Evolutionary conservation across 225 moss, liverwort and hornwort genomes (phyloP), one percentile per base, ranked within the genome.

Genomic region (Thuidium tamariscinum): DNA sequence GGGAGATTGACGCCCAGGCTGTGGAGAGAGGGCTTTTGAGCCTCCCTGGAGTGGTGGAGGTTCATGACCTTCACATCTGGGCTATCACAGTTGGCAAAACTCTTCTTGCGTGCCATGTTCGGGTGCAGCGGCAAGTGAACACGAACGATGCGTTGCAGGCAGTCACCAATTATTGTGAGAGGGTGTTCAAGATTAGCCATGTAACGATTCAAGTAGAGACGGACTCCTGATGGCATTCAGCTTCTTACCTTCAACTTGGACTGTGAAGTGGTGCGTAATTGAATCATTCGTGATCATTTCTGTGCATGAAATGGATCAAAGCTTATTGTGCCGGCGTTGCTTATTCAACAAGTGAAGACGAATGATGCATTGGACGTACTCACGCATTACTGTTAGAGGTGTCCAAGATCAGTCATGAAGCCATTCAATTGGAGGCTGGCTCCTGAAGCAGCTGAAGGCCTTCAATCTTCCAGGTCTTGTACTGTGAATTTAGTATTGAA

Each of bases 31-130:
- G 98, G 10, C 84, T 97, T 25, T 79, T 89, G 76, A 88, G 80
- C 16, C 92, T 99, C 37, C 91, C 89, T 36, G 97, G 96, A 69
- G 98, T 99, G 55, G 89, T 94, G 62, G 97, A 94, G 76, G 95
- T 99, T 52, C 98, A 99, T 48, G 98, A 99, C 88, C 96, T 99
- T 56, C 98, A 99, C 88, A 94, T 99, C 81, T 99, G 98, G 98
- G 98, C 98, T 6, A 96, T 99, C 56, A 99, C 97, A 21, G 93
- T 99, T 14, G 97, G 98, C 3, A 99, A 97, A 67, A 94, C 95
- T 57, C 94, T 99, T 34, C 91, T 99, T 22, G 95, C 98, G 63
- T 99, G 97, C 89, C 98, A 99, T 76, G 88, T 97, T 71, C 94
- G 91, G 55, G 95, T 99, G 64, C 83, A 88, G 86, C 90, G 93